Evolutionary conservation across 768 basidiomycete genomes (phyloP).

Genomic region (Boletus tomentosulus): DNA sequence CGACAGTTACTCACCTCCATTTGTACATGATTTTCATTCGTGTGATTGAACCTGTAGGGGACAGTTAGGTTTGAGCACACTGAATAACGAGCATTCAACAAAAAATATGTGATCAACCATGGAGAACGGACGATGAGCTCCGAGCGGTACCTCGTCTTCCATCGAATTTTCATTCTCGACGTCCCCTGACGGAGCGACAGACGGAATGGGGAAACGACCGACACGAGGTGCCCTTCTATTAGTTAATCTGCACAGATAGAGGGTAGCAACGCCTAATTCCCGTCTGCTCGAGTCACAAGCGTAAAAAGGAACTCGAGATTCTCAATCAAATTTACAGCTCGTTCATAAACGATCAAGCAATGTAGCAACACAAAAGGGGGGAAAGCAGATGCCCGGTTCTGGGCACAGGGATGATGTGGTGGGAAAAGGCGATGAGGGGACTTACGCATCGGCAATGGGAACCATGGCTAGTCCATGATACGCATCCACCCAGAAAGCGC

Average conservation of each 20-base stretch:
- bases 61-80: slow-evolving; percentile 13
- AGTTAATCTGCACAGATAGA: slow-evolving; percentile 7
- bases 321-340: slow-evolving; percentile 13
- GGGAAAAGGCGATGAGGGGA: slow-evolving; percentile 9
- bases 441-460: slow-evolving; percentile 79
- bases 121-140: background rate
- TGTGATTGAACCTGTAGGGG: slow-evolving; percentile 64
- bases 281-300: slow-evolving; percentile 4
- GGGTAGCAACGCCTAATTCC: slow-evolving; percentile 21
- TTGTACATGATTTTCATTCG: slow-evolving; percentile 64
- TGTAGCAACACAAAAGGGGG: slow-evolving; percentile 11
- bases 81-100: background rate
- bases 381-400: slow-evolving; percentile 3
- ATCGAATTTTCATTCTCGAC: background rate
- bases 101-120: background rate
- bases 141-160: background rate
- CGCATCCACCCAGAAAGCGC: slow-evolving; percentile 79
- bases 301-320: slow-evolving; percentile 14
- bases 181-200: background rate
- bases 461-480: slow-evolving; percentile 82
- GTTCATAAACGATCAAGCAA: slow-evolving; percentile 15
- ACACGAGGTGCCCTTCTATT: slow-evolving; percentile 3
- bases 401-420: slow-evolving; percentile 7
- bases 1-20: slow-evolving; percentile 53
- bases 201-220: background rate